A percentile compares a stretch with the other conserved stretches of the same genome.
phyloP scores from a whole-genome alignment of 768 basidiomycete species.

The Harrya chromipes region DNA sequence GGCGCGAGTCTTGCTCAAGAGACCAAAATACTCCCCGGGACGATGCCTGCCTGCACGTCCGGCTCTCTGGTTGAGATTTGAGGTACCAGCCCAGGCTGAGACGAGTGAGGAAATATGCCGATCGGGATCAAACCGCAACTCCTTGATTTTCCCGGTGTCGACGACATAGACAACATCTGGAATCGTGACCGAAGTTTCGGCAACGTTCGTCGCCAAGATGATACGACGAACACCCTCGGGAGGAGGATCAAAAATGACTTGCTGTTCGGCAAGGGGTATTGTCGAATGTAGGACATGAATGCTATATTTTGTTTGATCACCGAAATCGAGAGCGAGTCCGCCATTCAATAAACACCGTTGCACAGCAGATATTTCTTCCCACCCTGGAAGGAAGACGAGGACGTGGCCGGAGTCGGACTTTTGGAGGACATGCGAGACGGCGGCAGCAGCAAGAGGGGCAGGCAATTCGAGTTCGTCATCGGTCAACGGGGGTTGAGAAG shows the following conservation, averaged over 20 bases:
- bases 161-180: conserved; percentile 95
- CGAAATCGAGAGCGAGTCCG: conserved; percentile 57
- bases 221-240: conserved; percentile 74
- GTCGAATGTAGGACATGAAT: conserved; percentile 88
- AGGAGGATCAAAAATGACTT: conserved; percentile 84
- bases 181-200: conserved; percentile 93
- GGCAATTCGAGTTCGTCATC: conserved; percentile 74
- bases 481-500: conserved; percentile 9
- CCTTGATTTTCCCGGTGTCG: conserved; percentile 85
- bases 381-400: conserved; percentile 89
- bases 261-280: conserved; percentile 85
- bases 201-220: conserved; percentile 93
- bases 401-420: conserved; percentile 80
- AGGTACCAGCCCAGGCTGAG: conserved; percentile 87
- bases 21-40: conserved; percentile 86
- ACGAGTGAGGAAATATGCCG: conserved; percentile 86
- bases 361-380: conserved; percentile 83
- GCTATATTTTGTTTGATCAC: conserved; percentile 51
- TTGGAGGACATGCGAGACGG: conserved; percentile 72
- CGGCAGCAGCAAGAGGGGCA: conserved; percentile 74
- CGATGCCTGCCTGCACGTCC: conserved; percentile 92
- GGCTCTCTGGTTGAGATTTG: conserved; percentile 87
- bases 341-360: conserved; percentile 59
- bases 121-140: conserved; percentile 85
- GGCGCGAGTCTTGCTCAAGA: conserved; percentile 64